Conservation (phyloP, 768 basidiomycete species). For the Coprinopsis strossmayeri region DNA sequence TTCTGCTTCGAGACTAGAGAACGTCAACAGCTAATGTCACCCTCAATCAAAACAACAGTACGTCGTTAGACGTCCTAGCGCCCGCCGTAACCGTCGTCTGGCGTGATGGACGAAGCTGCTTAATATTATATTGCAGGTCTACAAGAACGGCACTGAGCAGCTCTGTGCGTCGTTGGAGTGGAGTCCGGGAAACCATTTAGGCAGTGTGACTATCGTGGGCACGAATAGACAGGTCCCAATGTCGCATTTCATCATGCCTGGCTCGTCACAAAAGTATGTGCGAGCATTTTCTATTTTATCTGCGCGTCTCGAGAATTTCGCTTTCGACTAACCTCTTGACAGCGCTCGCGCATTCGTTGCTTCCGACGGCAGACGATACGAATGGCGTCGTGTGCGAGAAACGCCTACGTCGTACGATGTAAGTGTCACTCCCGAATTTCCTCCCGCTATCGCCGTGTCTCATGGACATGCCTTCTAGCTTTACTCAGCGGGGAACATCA, state of each 20-base stretch:
- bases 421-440: constrained; percentile 20
- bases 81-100: too few species aligned
- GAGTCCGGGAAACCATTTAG: constrained; percentile 46
- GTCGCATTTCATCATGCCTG: constrained; percentile 52
- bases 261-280: constrained; percentile 41
- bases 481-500: constrained; percentile 38
- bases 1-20: constrained; percentile 61
- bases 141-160: constrained; percentile 38
- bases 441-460: constrained; percentile 1
- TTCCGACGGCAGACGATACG: constrained; percentile 49
- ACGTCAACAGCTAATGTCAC: constrained; percentile 25
- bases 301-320: too few species aligned
- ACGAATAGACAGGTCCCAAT: constrained; percentile 44
- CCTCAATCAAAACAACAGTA: constrained; percentile 5
- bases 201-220: constrained; percentile 48
- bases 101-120: too few species aligned
- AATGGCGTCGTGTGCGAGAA: constrained; percentile 54
- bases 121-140: constrained; percentile 21
- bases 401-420: constrained; percentile 57
- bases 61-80: too few species aligned
- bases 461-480: constrained; percentile 25
- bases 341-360: constrained; percentile 59
- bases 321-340: constrained; percentile 15
- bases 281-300: too few species aligned
- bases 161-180: constrained; percentile 44